phyloP scores from a whole-genome alignment of 192 early-diverging fungal species.

The Obelidium mucronatum region DNA sequence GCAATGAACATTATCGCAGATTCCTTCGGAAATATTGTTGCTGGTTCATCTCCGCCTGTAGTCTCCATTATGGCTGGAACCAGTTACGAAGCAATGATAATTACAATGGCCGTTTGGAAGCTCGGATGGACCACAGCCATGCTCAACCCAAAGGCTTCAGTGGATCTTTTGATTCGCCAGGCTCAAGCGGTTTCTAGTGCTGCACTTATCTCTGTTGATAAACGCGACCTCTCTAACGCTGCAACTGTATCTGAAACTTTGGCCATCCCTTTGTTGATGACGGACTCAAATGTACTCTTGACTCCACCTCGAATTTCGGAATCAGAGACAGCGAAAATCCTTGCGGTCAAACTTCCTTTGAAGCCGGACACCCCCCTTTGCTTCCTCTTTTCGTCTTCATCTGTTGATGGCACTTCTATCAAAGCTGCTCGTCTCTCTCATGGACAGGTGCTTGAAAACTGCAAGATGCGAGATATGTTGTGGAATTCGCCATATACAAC shows the following conservation, averaged over 20 bases:
- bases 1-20: neutral
- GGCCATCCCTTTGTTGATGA: neutral
- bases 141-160: neutral
- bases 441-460: constrained; percentile 1
- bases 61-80: neutral
- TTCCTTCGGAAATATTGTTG: neutral
- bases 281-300: too few relatives aligned
- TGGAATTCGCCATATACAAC: neutral
- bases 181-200: neutral
- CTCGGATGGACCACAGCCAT: constrained; percentile 1
- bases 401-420: neutral
- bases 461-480: neutral
- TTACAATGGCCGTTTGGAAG: constrained; percentile 5
- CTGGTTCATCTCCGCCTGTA: neutral
- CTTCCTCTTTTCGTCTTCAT: constrained; percentile 16
- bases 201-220: neutral
- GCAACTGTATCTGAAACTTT: neutral
- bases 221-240: neutral
- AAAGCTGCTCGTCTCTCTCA: constrained; percentile 11
- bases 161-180: neutral
- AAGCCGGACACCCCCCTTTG: neutral
- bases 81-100: neutral
- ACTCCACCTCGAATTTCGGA: too few relatives aligned
- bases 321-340: neutral
- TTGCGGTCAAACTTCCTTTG: neutral